Percentiles rank a stretch among this genome's conserved stretches.
Evolutionary conservation across 2,329 filamentous ascomycete genomes (phyloP).

Genomic region (Colletotrichum endophyticum): DNA sequence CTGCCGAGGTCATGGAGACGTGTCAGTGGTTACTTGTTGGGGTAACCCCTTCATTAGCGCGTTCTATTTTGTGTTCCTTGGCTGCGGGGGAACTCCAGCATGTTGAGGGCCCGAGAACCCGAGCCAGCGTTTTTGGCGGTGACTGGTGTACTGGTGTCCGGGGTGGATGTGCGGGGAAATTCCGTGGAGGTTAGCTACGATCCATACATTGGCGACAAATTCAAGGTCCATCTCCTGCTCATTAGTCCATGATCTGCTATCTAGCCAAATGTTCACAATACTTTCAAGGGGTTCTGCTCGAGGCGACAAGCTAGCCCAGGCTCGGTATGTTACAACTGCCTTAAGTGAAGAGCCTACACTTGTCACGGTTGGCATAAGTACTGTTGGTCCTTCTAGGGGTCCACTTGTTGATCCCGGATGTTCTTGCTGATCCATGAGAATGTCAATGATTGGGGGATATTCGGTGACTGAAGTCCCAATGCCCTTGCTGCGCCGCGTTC

Average conservation of each 20-base stretch:
- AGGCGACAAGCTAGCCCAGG: accelerated
- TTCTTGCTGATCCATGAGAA: background rate
- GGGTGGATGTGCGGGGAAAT: background rate
- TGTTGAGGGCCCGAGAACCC: background rate
- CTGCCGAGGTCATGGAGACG: background rate
- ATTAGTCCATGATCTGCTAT: background rate
- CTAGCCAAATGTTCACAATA: accelerated
- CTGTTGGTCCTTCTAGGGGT: too few species aligned
- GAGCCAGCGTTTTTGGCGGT: background rate
- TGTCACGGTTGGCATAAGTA: background rate
- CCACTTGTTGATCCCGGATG: background rate
- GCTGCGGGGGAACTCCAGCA: background rate
- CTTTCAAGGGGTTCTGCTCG: accelerated
- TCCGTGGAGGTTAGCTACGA: background rate
- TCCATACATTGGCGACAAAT: background rate
- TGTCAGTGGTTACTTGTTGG: slow-evolving; percentile 1
- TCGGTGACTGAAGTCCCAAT: background rate
- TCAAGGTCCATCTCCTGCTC: background rate
- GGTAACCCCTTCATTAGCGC: slow-evolving; percentile 12
- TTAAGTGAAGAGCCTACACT: background rate
- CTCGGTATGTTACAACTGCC: background rate
- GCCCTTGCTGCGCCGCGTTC: background rate
- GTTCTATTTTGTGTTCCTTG: background rate
- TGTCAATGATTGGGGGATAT: background rate
- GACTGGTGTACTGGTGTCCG: background rate